Base-by-base conservation (phyloP, 1,139 yeast genomes). In the Candida smagusa region DNA sequence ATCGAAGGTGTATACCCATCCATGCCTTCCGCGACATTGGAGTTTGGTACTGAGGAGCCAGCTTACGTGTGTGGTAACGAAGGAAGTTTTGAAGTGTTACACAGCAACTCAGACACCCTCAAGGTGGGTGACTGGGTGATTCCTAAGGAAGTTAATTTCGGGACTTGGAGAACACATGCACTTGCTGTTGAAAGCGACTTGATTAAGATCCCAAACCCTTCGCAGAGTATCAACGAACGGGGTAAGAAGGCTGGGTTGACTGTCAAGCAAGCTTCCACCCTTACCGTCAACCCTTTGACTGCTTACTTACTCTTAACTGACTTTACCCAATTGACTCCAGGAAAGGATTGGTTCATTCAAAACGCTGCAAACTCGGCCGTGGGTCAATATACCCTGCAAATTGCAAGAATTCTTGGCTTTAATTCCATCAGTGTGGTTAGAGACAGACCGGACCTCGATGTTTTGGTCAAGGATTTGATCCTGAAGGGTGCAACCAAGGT, bases 301-400 rank as follows among this genome's bases (percentile, higher is more conserved):
- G 98, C 98, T 0, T 87, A 81, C 54, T 87, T 88, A 61, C 77
- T 94, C 86, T 81, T 92, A 44, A 82, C 83, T 22, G 77, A 82
- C 57, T 87, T 78, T 56, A 75, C 72, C 34, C 70, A 79, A 34
- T 72, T 86, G 59, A 55, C 59, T 32, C 70, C 80, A 2, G 92
- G 90, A 8, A 60, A 61, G 46, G 97, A 92, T 59, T 94, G 96
- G 96, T 78, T 92, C 50, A 81, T 94, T 46, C 98, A 92, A 63
- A 92, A 92, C 55, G 98, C 97, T 28, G 97, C 96, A 30, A 92
- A 88, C 48, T 87, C 96, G 6, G 95, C 95, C 16, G 98, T 92
- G 9, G 96, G 97, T n/a, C 81, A 89, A 50, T 84, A 86, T 48
- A 97, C 96, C 5, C 74, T 89, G 35, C 99, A 92, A 61, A 77